Conservation (phyloP, 2,329 filamentous ascomycete genomes). For the Cladophialophora yegresii region DNA sequence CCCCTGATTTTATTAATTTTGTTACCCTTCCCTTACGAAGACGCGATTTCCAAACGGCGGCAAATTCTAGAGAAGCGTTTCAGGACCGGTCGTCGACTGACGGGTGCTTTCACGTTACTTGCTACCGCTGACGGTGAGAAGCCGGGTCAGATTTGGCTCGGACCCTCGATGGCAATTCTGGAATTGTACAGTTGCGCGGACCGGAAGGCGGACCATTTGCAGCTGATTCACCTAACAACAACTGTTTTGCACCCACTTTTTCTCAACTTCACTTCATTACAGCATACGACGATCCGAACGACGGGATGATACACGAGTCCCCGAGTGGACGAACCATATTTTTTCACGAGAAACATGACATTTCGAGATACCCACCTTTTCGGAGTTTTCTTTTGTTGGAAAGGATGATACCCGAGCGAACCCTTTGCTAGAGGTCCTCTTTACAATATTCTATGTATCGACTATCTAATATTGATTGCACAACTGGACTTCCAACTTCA, state of each 20-base stretch:
- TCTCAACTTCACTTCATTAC: slow-evolving; percentile 22
- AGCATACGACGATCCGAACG: slow-evolving; percentile 27
- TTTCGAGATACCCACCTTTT: slow-evolving; percentile 35
- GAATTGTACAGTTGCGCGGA: slow-evolving; percentile 4
- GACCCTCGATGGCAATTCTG: not conserved
- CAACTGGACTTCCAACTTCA: slow-evolving; percentile 5
- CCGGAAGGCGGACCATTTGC: not conserved
- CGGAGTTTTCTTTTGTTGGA: slow-evolving; percentile 20
- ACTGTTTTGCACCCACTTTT: slow-evolving; percentile 8
- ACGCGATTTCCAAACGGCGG: slow-evolving; percentile 27
- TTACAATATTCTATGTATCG: slow-evolving; percentile 24
- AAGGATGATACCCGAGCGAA: slow-evolving; percentile 19
- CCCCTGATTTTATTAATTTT: slow-evolving; percentile 15
- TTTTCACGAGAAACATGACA: slow-evolving; percentile 35
- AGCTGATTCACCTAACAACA: not conserved
- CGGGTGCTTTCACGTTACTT: slow-evolving; percentile 16
- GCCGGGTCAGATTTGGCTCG: slow-evolving; percentile 5
- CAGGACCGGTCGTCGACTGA: slow-evolving; percentile 3
- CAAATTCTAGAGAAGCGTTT: slow-evolving; percentile 18
- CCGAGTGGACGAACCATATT: slow-evolving; percentile 17
- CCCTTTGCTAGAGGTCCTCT: slow-evolving; percentile 7
- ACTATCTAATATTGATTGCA: slow-evolving; percentile 27
- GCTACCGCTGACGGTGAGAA: slow-evolving; percentile 28
- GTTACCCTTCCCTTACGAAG: slow-evolving; percentile 27
- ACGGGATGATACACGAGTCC: slow-evolving; percentile 33